Conservation (phyloP, 164 flowering plant genomes). For the Piper betle region DNA sequence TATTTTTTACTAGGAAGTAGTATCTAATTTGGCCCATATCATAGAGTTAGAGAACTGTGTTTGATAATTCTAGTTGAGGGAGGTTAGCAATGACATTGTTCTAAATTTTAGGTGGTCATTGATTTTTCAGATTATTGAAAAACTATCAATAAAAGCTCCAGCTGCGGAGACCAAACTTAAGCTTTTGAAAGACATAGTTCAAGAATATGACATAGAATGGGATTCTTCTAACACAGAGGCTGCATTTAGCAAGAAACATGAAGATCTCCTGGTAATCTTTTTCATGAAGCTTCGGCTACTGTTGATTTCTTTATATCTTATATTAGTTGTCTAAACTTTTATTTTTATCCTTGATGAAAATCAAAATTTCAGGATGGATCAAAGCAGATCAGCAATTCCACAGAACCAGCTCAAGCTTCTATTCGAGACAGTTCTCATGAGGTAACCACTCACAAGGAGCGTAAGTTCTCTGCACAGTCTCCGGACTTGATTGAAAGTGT, state of each 20-base stretch:
- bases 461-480: slow-evolving; percentile 14
- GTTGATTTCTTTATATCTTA: too few relatives aligned
- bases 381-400: slow-evolving; percentile 21
- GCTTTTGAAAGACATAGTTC: slow-evolving; percentile 62
- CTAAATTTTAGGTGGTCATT: background rate
- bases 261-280: slow-evolving; percentile 67
- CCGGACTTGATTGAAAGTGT: slow-evolving; percentile 2
- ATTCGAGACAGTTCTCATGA: slow-evolving; percentile 6
- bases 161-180: slow-evolving; percentile 47
- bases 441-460: slow-evolving; percentile 15
- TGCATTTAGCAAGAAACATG: slow-evolving; percentile 65
- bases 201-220: slow-evolving; percentile 64
- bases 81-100: background rate
- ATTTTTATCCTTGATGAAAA: background rate
- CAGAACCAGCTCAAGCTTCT: slow-evolving; percentile 13
- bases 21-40: too few relatives aligned
- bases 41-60: too few relatives aligned
- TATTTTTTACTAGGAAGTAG: too few relatives aligned
- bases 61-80: too few relatives aligned
- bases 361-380: slow-evolving; percentile 50
- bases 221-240: slow-evolving; percentile 68
- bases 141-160: slow-evolving; percentile 77
- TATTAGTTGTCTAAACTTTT: background rate
- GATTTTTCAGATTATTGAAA: slow-evolving; percentile 70
- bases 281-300: background rate